phyloP scores from a whole-genome alignment of 192 early-diverging fungal genomes.

The Chytriomyces confervae region DNA sequence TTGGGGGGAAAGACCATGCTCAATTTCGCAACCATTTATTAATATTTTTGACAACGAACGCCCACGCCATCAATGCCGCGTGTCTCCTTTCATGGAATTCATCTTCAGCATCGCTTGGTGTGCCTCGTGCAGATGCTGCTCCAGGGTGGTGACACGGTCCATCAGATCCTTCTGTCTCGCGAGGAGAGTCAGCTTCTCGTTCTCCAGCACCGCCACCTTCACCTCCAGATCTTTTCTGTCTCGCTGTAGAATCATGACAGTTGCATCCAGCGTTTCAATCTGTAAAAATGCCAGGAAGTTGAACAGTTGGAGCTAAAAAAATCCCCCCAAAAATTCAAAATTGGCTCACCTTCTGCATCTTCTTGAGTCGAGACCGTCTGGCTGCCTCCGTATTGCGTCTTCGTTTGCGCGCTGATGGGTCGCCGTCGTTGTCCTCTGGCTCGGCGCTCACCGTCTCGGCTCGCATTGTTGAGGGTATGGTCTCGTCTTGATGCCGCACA shows the following conservation, averaged over 20 bases:
- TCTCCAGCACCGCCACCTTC: conserved; percentile 43
- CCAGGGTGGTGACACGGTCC: conserved; percentile 35
- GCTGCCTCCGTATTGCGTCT: conserved; percentile 86
- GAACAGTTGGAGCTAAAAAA: too few relatives aligned
- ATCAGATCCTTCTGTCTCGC: conserved; percentile 35
- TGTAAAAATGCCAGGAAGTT: not conserved
- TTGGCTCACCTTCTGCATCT: conserved; percentile 72
- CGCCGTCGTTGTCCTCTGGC: conserved; percentile 16
- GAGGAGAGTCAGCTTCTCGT: conserved; percentile 39
- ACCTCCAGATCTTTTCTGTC: conserved; percentile 64
- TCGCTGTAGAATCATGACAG: conserved; percentile 75
- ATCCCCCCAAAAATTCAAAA: too few relatives aligned
- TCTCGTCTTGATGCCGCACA: too few relatives aligned
- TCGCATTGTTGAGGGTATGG: too few relatives aligned
- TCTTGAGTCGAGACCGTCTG: conserved; percentile 83
- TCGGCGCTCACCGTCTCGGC: too few relatives aligned
- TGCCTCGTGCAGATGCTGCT: conserved; percentile 39
- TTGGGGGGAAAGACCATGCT: too few relatives aligned
- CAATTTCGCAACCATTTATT: too few relatives aligned
- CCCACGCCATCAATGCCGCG: too few relatives aligned
- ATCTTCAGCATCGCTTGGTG: conserved; percentile 40
- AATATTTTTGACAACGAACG: too few relatives aligned
- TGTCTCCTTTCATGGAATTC: conserved; percentile 24
- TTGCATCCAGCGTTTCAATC: conserved; percentile 73
- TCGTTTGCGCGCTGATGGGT: conserved; percentile 22